Base-by-base conservation (phyloP, 208 protist species). In the Novymonas esmeraldas region DNA sequence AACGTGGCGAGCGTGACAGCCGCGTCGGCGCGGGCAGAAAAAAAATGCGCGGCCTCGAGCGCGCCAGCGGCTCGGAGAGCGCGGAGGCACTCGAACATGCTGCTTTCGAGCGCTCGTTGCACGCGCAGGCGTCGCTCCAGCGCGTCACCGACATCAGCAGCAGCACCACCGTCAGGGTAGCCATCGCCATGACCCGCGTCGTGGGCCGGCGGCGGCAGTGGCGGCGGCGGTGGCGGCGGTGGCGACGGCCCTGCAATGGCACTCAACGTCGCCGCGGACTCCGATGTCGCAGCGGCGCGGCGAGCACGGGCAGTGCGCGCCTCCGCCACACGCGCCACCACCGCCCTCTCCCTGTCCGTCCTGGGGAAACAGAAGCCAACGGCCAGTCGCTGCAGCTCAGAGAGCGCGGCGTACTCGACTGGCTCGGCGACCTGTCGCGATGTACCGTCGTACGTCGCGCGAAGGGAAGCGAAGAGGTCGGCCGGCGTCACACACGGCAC, bases 321-420 rank as follows among this genome's bases (percentile, higher is more conserved):
- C n/a, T n/a, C n/a, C n/a, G n/a, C n/a, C n/a, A n/a, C n/a, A n/a
- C n/a, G n/a, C 13, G 54, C 31, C 10, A 14, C 34, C 44, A 28
- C 54, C 5, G 16, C 34, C 2, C 20, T 44, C 31, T 44, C 54
- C 0, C 34, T 10, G 20, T 22, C 1, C 34, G 22, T 39, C 34
- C 31, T 29, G 20, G 54, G 54, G 10, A 81, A 74, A 31, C 76
- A 76, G 34, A 70, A 81, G 10, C 14, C 51, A 7, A 81, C 44
- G 2, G 76, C 66, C 22, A 72, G 18, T 29, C 54, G 18, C 57
- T 82, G 76, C 20, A 62, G 26, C 7, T 44, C 20, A 2, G 64
- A 58, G 9, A 75, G 45, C 1, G 33, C 51, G 4, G 11, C n/a
- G 33, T 58, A 73, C 1, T 45, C 57, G 3, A 11, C 49, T 0